These are phyloP conservation scores for Laguncularia racemosa DNA, from an alignment of 345 rosid species.

Conservation along the genomic window DNA sequence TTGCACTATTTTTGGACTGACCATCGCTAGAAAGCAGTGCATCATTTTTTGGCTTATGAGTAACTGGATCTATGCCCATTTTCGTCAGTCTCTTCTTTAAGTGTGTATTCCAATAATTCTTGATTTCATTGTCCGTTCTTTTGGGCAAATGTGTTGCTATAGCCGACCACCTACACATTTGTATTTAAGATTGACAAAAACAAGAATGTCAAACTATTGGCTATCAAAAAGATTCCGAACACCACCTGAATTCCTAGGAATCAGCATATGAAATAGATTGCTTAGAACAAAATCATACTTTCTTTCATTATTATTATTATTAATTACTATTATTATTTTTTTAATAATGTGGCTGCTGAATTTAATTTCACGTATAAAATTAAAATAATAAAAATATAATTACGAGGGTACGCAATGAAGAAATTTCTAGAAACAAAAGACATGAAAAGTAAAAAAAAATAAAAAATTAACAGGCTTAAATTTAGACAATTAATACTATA, in stretches of 20 bases:
- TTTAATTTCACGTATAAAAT: too few species aligned
- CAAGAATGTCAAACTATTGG: conserved; percentile 13
- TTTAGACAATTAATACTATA: too few species aligned
- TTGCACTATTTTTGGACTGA: conserved; percentile 55
- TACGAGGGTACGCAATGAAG: too few species aligned
- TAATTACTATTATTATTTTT: too few species aligned
- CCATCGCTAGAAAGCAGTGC: conserved; percentile 42
- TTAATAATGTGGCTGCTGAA: too few species aligned
- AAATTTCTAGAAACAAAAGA: too few species aligned
- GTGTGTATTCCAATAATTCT: conserved; percentile 78
- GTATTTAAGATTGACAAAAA: conserved; percentile 10
- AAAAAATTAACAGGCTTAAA: too few species aligned
- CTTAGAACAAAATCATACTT: too few species aligned
- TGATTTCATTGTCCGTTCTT: conserved; percentile 75
- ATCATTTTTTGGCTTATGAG: conserved; percentile 67
- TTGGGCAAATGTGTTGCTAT: conserved; percentile 74
- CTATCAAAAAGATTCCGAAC: conserved; percentile 11
- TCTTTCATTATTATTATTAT: too few species aligned
- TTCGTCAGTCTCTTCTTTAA: conserved; percentile 56
- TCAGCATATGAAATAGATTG: not conserved
- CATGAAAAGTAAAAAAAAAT: too few species aligned
- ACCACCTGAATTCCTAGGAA: too few species aligned
- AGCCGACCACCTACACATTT: conserved; percentile 89
- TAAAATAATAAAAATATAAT: too few species aligned
- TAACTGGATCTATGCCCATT: conserved; percentile 81